Base-by-base conservation (phyloP, 208 protist species). In the Leishmania tropica region DNA sequence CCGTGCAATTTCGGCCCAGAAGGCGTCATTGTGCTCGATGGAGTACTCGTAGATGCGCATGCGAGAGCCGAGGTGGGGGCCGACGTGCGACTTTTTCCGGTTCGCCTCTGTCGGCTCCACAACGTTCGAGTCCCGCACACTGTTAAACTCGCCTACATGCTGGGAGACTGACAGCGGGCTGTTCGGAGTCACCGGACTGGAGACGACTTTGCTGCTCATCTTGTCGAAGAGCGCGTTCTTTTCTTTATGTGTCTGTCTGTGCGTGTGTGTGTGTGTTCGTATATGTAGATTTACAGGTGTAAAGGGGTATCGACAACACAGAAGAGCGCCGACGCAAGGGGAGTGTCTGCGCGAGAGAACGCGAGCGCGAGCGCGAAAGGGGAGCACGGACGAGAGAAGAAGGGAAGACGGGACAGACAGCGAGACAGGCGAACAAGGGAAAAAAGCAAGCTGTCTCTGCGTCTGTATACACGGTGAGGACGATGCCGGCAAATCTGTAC, bases 11-110 rank as follows among this genome's bases (percentile, higher is more conserved):
- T 81, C 76, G 42, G 78, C 81, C 93, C 95, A 97, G 84, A 96
- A 97, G 37, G 64, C 68, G 53, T 87, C 83, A 51, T 93, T 91
- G 65, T 94, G 79, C 58, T 86, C 80, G 31, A 97, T 62, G 37
- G 88, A 94, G 76, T 96, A 81, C 48, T 85, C 73, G 81, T 97
- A 97, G 53, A 95, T 71, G 81, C 90, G 87, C 80, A 91, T 78
- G 80, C 91, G 88, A 54, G 87, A 87, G 28, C 86, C 84, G 70
- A 94, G 76, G 76, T 76, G 78, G 24, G 58, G 40, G 10, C 93
- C 93, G n/a, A 96, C 83, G 51, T 78, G 75, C 28, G 93, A 96
- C 53, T 53, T 76, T 47, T 48, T 48, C 42, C 75, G 56, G 76
- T 90, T 90, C 19, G 8, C 60, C 56, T 83, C 65, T 3, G n/a